Evolutionary conservation across 176 grass and related monocot genomes (phyloP).

Genomic region (Aegilops umbellulata): DNA sequence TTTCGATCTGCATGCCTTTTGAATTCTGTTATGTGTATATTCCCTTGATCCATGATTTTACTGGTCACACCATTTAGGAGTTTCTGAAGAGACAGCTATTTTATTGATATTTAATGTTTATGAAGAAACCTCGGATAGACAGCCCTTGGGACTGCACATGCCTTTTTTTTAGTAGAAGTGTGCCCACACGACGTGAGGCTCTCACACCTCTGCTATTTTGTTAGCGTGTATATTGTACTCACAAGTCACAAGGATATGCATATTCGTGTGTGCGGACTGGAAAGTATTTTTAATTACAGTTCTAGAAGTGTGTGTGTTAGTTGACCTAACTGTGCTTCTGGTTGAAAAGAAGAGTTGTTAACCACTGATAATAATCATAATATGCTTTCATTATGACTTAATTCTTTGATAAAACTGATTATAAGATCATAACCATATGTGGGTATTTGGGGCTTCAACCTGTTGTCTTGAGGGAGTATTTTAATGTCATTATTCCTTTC

Average conservation of each 20-base stretch:
- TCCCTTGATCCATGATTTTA: neutral
- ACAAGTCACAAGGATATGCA: neutral
- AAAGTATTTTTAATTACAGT: neutral
- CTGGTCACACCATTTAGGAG: neutral
- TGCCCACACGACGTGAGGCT: neutral
- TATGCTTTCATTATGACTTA: neutral
- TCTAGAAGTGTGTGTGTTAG: neutral
- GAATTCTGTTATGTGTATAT: neutral
- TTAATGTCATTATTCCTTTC: neutral
- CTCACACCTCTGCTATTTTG: neutral
- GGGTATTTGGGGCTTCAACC: neutral
- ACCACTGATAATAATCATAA: neutral
- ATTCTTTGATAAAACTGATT: neutral
- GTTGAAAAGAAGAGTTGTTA: neutral
- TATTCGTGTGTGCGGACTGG: neutral
- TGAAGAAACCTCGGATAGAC: neutral
- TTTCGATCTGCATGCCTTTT: neutral
- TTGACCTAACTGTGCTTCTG: neutral
- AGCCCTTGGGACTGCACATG: neutral
- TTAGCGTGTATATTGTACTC: neutral
- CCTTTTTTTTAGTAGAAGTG: neutral
- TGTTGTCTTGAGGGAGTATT: neutral
- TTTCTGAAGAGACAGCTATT: neutral
- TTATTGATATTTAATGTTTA: neutral
- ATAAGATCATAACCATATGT: neutral